Evolutionary conservation across 1,284 basidiomycete species (phyloP).

Genomic region (Termitomyces sp.): DNA sequence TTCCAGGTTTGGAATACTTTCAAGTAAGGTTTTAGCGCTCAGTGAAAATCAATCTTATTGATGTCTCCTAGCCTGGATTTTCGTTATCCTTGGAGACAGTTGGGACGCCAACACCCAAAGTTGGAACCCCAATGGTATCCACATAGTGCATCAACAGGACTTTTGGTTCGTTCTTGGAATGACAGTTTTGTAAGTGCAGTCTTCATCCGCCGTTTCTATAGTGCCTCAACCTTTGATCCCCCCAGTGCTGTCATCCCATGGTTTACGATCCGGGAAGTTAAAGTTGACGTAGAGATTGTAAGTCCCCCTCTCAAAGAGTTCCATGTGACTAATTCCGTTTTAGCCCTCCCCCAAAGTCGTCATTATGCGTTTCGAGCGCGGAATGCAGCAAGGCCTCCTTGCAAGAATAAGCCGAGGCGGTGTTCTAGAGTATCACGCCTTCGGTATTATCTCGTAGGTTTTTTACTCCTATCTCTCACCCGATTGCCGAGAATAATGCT

Average conservation of each 20-base stretch:
- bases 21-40: slow-evolving; percentile 36
- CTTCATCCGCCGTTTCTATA: slow-evolving; percentile 14
- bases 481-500: slow-evolving; percentile 4
- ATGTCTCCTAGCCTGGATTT: slow-evolving; percentile 45
- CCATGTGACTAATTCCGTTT: slow-evolving; percentile 5
- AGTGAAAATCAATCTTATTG: neutral
- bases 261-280: slow-evolving; percentile 69
- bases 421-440: slow-evolving; percentile 66
- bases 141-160: slow-evolving; percentile 62
- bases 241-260: slow-evolving; percentile 65
- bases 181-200: slow-evolving; percentile 57
- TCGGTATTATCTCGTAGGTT: slow-evolving; percentile 62
- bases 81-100: slow-evolving; percentile 63
- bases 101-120: slow-evolving; percentile 52
- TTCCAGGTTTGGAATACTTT: slow-evolving; percentile 49
- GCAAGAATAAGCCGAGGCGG: slow-evolving; percentile 62
- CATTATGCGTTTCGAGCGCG: slow-evolving; percentile 59
- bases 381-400: slow-evolving; percentile 68
- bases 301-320: slow-evolving; percentile 18
- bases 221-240: slow-evolving; percentile 1
- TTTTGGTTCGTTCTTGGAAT: slow-evolving; percentile 75
- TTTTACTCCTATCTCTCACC: slow-evolving; percentile 1
- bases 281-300: slow-evolving; percentile 71
- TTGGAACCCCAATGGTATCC: slow-evolving; percentile 54
- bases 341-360: slow-evolving; percentile 68